Base-by-base conservation (phyloP, 1,139 yeast genomes). In the Yamadazyma dushanensis region DNA sequence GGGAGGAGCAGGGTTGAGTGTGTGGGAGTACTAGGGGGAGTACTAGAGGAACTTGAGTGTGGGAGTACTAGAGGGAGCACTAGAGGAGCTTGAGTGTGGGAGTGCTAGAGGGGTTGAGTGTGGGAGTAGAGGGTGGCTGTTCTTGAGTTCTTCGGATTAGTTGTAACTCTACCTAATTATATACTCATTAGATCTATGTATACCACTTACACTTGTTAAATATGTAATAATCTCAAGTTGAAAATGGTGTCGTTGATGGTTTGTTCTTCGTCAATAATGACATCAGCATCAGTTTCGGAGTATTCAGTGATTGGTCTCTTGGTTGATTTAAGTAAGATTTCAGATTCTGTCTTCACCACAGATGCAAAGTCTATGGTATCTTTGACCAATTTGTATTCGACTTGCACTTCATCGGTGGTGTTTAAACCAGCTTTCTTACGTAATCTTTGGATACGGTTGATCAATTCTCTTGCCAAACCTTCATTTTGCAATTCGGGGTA, bases 401-500 rank as follows among this genome's bases (percentile, higher is more conserved):
- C 96, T 49, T 78, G 68, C 35, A 94, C 94, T 52, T 94, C 98
- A 57, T 94, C 98, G 29, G 97, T 90, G 42, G 95, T 90, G 55
- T 85, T 87, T 56, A 94, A 74, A 27, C 96, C 96, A 45, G 88
- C 90, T 76, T 90, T 89, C 82, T 94, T 94, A 68, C 99, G 86
- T 61, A 90, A 79, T 65, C 96, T 85, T 74, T 94, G 99, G 50
- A 94, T 89, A 67, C 98, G 89, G 76, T 94, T 94, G 56, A 92
- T 78, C 57, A 94, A 76, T 63, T 94, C 98, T 70, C 99, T 87
- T 6, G 96, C 96, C 53, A 86, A 74, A 61, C 97, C 97, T 70
- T 92, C 97, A 36, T 86, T 80, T 68, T 84, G 84, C 60, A 90
- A 75, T 52, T 90, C 96, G 30, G 90, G 89, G 57, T 92, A 84